Percentiles rank a stretch among this genome's conserved stretches.
phyloP scores from a whole-genome alignment of 441 rosid genomes.

The Euphorbia celastroides region DNA sequence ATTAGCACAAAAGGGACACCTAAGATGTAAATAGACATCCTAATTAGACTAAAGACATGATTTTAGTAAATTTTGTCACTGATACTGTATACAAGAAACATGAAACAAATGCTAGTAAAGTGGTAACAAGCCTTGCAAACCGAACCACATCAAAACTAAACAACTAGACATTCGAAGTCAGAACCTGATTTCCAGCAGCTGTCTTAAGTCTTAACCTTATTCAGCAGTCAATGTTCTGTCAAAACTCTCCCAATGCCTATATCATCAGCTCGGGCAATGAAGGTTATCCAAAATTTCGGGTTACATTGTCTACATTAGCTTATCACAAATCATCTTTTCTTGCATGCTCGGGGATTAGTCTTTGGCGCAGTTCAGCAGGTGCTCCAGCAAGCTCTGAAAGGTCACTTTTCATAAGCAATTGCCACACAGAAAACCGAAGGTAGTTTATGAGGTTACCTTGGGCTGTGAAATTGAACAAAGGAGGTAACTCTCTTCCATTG shows the following conservation, averaged over 20 bases:
- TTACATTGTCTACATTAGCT: conserved; percentile 7
- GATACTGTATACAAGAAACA: conserved; percentile 15
- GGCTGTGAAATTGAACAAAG: conserved; percentile 66
- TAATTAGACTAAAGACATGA: conserved; percentile 15
- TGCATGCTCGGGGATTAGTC: conserved; percentile 59
- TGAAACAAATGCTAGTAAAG: not conserved
- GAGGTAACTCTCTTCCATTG: conserved; percentile 64
- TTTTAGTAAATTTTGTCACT: conserved; percentile 8
- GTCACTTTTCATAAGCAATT: conserved; percentile 8
- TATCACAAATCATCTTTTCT: conserved; percentile 25
- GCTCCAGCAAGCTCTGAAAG: conserved; percentile 84
- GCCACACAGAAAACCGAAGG: not conserved
- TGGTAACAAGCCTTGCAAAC: conserved; percentile 14
- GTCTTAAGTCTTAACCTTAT: conserved; percentile 9
- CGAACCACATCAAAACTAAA: conserved; percentile 16
- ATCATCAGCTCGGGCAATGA: not conserved
- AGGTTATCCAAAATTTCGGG: conserved; percentile 18
- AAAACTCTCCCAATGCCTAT: not conserved
- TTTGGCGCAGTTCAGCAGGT: conserved; percentile 57
- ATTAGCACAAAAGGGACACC: not conserved
- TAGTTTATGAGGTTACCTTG: conserved; percentile 37
- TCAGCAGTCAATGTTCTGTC: conserved; percentile 5
- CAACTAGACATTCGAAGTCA: conserved; percentile 16
- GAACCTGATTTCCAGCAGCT: conserved; percentile 16
- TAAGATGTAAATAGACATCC: conserved; percentile 16